Evolutionary conservation across 768 basidiomycete genomes (phyloP).

Genomic region (Tulasnella sp.): DNA sequence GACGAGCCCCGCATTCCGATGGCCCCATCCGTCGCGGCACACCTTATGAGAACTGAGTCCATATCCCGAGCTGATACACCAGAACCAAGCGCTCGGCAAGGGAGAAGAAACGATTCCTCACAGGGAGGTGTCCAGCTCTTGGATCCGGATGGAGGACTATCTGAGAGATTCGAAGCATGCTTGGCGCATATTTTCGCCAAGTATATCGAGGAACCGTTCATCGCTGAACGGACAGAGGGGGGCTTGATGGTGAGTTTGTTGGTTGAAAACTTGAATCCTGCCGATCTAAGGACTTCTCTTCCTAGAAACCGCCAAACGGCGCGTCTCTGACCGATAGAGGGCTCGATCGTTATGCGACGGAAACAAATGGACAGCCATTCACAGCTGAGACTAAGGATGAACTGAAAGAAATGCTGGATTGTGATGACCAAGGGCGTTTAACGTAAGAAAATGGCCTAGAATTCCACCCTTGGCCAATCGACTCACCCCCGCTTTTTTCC

Average conservation of each 20-base stretch:
- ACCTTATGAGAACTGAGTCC: background rate
- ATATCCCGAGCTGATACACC: slow-evolving; percentile 58
- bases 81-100: slow-evolving; percentile 64
- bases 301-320: slow-evolving; percentile 49
- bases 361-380: slow-evolving; percentile 84
- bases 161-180: slow-evolving; percentile 68
- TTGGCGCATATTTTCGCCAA: slow-evolving; percentile 78
- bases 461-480: background rate
- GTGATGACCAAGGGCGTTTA: slow-evolving; percentile 68
- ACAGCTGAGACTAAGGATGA: slow-evolving; percentile 77
- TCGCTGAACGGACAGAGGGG: slow-evolving; percentile 4
- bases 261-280: slow-evolving; percentile 30
- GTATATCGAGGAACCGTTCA: slow-evolving; percentile 60
- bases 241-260: slow-evolving; percentile 17
- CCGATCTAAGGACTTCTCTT: slow-evolving; percentile 36
- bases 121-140: slow-evolving; percentile 58
- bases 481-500: background rate
- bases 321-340: slow-evolving; percentile 64
- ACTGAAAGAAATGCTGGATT: slow-evolving; percentile 73
- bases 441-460: slow-evolving; percentile 53
- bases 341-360: slow-evolving; percentile 73
- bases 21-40: background rate
- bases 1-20: background rate
- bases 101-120: slow-evolving; percentile 53
- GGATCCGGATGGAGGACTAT: slow-evolving; percentile 71